Evolutionary conservation across 768 basidiomycete genomes (phyloP).

Genomic region (Pholiota microspora): DNA sequence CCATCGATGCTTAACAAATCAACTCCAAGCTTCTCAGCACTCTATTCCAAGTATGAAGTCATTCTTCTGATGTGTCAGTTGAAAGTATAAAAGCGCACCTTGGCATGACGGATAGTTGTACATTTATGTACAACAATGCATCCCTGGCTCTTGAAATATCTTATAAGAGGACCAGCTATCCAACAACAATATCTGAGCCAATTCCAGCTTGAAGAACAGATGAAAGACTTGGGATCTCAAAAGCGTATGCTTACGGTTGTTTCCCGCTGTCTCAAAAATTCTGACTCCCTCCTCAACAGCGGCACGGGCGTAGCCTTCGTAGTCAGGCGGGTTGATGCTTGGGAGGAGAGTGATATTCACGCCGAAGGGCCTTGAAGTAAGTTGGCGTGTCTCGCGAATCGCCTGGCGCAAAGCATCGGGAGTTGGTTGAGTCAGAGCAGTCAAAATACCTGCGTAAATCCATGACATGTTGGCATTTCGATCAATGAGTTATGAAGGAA

Average conservation of each 20-base stretch:
- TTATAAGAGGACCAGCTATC: constrained; percentile 73
- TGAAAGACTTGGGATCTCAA: neutral
- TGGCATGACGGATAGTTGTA: constrained; percentile 82
- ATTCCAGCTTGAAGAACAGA: neutral
- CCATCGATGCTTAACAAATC: constrained; percentile 89
- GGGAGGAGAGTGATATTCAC: constrained; percentile 89
- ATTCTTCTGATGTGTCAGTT: no score
- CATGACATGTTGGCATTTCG: neutral
- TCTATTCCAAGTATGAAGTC: constrained; percentile 20
- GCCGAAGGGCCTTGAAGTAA: constrained; percentile 77
- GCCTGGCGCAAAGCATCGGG: constrained; percentile 79
- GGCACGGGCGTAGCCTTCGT: constrained; percentile 77
- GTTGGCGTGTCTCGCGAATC: constrained; percentile 71
- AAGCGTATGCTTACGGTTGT: constrained; percentile 60
- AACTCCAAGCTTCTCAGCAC: constrained; percentile 75
- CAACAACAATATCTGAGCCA: neutral
- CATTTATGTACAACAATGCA: constrained; percentile 90
- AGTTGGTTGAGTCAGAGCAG: constrained; percentile 83
- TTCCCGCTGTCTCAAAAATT: constrained; percentile 93
- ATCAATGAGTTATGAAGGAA: neutral
- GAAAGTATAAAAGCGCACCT: constrained; percentile 46
- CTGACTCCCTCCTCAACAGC: constrained; percentile 86
- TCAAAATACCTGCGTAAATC: constrained; percentile 60
- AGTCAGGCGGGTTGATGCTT: constrained; percentile 87
- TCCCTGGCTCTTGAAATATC: constrained; percentile 74